Base-by-base conservation (phyloP, 2,329 filamentous ascomycete species). In the Talaromyces sp. region DNA sequence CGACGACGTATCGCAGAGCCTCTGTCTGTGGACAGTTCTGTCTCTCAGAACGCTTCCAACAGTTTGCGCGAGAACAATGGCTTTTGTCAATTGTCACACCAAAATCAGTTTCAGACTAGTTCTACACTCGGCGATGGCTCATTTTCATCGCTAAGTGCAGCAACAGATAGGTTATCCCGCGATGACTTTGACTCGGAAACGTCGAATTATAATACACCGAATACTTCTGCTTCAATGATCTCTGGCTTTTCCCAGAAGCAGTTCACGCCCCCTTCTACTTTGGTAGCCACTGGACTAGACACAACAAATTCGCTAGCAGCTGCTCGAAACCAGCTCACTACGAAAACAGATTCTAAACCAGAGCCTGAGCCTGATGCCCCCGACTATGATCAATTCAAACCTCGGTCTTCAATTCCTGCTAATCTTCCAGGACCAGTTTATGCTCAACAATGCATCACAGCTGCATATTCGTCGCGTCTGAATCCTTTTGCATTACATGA, bases 401-500 rank as follows among this genome's bases (percentile, higher is more conserved):
- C 91, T 13, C 91, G 87, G 68, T 90, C 91, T 8, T 96, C 93
- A 17, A 93, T 99, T 68, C 93, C 93, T 17, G 79, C 84, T 59
- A 84, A 89, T 63, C 75, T 98, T 52, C 81, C 89, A 17, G 82
- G 86, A 29, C 82, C 85, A 56, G 87, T 93, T 62, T 97, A 96
- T 77, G 93, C 91, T n/a, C 85, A 88, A 65, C 92, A 99, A 77
- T 96, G 92, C 71, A 89, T 96, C 61, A 84, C 88, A 58, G 93
- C 93, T 13, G 95, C 93, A 58, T 91, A 96, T 74, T 89, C 90
- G 9, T 97, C 91, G 46, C 84, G 95, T 60, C 81, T 99, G 1
- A 93, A 93, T 65, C 93, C 95, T 0, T 98, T 95, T 74, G 87
- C 89, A 11, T 78, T 99, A 43, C 92, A 98, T 74, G 83, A 85